Evolutionary conservation across 2,329 filamentous ascomycete species (phyloP).

Genomic region (Alternaria solani): DNA sequence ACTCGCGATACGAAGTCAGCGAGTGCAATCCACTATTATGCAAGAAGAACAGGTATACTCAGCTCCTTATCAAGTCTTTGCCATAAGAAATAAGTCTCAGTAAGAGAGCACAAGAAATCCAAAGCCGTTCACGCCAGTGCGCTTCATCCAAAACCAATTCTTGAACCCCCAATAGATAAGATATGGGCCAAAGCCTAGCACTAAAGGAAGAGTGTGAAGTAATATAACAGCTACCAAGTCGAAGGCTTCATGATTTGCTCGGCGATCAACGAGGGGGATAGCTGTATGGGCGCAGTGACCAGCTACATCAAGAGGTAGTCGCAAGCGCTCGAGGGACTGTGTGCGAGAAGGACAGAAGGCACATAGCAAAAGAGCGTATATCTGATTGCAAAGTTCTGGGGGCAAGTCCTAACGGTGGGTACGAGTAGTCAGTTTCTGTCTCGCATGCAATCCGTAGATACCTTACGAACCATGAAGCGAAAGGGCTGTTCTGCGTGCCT

Average conservation of each 20-base stretch:
- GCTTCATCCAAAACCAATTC: too few species aligned
- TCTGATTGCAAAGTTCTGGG: neutral
- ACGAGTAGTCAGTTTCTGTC: too few species aligned
- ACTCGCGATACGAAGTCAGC: too few species aligned
- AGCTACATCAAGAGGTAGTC: neutral
- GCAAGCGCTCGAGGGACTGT: rapidly evolving
- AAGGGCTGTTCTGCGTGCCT: neutral
- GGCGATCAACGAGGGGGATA: neutral
- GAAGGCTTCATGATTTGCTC: neutral
- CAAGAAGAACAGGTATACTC: too few species aligned
- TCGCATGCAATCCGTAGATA: too few species aligned
- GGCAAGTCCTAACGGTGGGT: neutral
- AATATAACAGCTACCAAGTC: neutral
- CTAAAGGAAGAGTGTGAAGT: neutral
- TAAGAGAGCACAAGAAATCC: too few species aligned
- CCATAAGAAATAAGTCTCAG: too few species aligned
- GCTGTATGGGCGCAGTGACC: neutral
- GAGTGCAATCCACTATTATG: too few species aligned
- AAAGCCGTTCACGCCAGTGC: too few species aligned
- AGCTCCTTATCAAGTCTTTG: too few species aligned
- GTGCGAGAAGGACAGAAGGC: neutral
- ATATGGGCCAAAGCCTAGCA: too few species aligned
- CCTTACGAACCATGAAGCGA: neutral
- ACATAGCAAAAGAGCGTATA: neutral
- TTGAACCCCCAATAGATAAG: too few species aligned